Percentiles rank a stretch among this genome's conserved stretches.
phyloP scores from a whole-genome alignment of 2,329 filamentous ascomycete species.

The Neonectria neomacrospora region DNA sequence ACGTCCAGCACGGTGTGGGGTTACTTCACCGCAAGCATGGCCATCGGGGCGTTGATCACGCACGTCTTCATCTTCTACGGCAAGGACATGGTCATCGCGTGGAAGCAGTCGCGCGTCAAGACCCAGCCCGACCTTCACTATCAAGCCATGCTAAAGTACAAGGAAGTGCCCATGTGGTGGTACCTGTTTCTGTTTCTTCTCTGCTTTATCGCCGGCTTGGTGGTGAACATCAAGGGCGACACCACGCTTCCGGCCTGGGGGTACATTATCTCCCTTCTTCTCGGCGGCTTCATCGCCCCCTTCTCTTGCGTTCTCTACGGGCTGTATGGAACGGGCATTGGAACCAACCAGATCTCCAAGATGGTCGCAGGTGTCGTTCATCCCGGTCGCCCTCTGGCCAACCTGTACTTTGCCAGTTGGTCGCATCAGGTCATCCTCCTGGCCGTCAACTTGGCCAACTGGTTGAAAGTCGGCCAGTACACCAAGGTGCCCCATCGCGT shows the following conservation, averaged over 20 bases:
- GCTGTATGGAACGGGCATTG: slow-evolving; percentile 34
- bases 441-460: slow-evolving; percentile 44
- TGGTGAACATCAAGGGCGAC: slow-evolving; percentile 50
- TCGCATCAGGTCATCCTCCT: slow-evolving; percentile 48
- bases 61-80: slow-evolving; percentile 37
- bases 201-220: slow-evolving; percentile 49
- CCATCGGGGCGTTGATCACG: slow-evolving; percentile 36
- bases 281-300: slow-evolving; percentile 52
- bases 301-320: slow-evolving; percentile 46
- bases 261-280: slow-evolving; percentile 49
- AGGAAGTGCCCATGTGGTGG: slow-evolving; percentile 53
- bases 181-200: slow-evolving; percentile 46
- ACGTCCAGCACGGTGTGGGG: slow-evolving; percentile 45
- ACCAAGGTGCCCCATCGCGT: slow-evolving; percentile 52
- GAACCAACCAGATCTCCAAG: slow-evolving; percentile 46
- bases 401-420: slow-evolving; percentile 56
- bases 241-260: slow-evolving; percentile 51
- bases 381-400: slow-evolving; percentile 53
- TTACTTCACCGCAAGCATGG: slow-evolving; percentile 47
- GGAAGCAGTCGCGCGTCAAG: slow-evolving; percentile 32
- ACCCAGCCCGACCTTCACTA: slow-evolving; percentile 53
- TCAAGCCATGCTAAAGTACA: slow-evolving; percentile 54
- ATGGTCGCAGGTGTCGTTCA: slow-evolving; percentile 61
- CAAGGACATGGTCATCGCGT: not conserved
- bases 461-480: slow-evolving; percentile 53